These are phyloP conservation scores for Cladosporium oxysporum DNA, from an alignment of 2,329 filamentous ascomycete genomes.

Conservation along the genomic window DNA sequence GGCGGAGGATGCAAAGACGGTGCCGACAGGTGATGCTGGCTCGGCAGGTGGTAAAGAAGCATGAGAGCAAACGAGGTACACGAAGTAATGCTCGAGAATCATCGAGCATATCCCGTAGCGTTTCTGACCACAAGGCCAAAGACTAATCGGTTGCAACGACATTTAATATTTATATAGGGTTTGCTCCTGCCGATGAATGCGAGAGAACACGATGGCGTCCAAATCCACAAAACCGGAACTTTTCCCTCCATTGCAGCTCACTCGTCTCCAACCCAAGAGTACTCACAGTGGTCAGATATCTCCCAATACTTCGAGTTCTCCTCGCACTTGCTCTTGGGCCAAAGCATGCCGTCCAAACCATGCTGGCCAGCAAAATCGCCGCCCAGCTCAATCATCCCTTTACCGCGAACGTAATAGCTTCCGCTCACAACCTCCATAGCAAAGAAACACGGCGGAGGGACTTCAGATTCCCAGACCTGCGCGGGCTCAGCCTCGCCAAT, in stretches of 20 bases:
- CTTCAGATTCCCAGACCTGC: not conserved
- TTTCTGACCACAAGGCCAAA: not conserved
- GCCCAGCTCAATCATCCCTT: slow-evolving; percentile 2
- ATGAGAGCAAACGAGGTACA: slow-evolving; percentile 2
- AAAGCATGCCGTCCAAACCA: slow-evolving; percentile 5
- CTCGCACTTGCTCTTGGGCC: slow-evolving; percentile 12
- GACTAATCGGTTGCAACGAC: not conserved
- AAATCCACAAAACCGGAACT: not conserved
- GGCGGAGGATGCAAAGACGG: not conserved
- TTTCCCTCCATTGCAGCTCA: not conserved
- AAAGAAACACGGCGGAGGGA: slow-evolving; percentile 11
- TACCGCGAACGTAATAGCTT: not conserved
- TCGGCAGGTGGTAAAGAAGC: not conserved
- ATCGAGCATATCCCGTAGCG: not conserved
- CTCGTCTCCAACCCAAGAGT: not conserved
- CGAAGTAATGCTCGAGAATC: not conserved
- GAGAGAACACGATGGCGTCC: not conserved
- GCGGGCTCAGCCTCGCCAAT: not conserved
- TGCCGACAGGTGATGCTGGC: not conserved
- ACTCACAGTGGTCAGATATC: not conserved
- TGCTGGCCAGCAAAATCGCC: slow-evolving; percentile 10
- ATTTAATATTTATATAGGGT: not conserved
- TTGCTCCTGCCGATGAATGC: not conserved
- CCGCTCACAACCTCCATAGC: slow-evolving; percentile 11
- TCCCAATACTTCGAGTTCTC: not conserved